Evolutionary conservation across 78 protist genomes (phyloP).

Genomic region (Dictyostelium intermedium): DNA sequence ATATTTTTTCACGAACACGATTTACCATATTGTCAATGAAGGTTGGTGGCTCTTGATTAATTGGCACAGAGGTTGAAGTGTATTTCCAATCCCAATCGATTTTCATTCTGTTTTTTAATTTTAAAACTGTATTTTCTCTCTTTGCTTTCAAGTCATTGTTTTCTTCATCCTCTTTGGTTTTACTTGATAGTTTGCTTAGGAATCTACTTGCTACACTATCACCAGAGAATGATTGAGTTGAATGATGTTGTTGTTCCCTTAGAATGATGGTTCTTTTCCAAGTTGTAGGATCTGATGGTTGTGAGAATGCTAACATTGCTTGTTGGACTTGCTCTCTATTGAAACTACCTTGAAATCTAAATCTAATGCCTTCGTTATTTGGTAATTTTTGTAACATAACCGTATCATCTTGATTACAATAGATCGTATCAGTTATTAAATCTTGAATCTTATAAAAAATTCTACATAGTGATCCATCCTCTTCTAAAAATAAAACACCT

Average conservation of each 20-base stretch:
- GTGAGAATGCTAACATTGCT: background rate
- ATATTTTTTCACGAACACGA: constrained; percentile 20
- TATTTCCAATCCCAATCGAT: constrained; percentile 56
- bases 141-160: constrained; percentile 19
- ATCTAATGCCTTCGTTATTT: constrained; percentile 40
- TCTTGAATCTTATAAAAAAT: constrained; percentile 50
- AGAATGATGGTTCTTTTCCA: constrained; percentile 43
- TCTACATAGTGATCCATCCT: constrained; percentile 63
- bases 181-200: constrained; percentile 31
- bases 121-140: constrained; percentile 48
- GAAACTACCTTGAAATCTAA: constrained; percentile 41
- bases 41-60: background rate
- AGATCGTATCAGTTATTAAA: constrained; percentile 37
- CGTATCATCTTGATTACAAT: constrained; percentile 70
- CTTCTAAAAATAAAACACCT: constrained; percentile 61
- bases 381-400: constrained; percentile 65
- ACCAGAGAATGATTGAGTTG: background rate
- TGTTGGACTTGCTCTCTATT: constrained; percentile 32
- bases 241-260: constrained; percentile 43
- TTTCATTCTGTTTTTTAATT: constrained; percentile 58
- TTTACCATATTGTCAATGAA: background rate
- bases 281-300: constrained; percentile 50
- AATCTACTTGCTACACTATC: constrained; percentile 57
- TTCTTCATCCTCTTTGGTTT: constrained; percentile 24
- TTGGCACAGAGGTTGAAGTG: background rate